Conservation (phyloP, 805 yeast genomes). For the Candida saitoana region DNA sequence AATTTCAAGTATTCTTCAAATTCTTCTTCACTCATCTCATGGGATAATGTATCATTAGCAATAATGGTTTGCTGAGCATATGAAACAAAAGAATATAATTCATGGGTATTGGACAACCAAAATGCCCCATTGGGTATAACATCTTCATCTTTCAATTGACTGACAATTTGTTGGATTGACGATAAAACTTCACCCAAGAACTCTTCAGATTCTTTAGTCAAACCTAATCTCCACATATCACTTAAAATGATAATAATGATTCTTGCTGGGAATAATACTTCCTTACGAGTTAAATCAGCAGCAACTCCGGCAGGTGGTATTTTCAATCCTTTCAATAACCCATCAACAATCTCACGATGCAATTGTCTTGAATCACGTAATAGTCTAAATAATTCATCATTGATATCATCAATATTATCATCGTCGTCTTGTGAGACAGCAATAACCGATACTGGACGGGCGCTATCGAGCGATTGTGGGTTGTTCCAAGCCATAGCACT, state of each 20-base stretch:
- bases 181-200: conserved; percentile 86
- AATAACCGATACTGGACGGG: conserved; percentile 58
- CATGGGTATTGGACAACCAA: conserved; percentile 96
- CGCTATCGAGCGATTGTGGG: conserved; percentile 33
- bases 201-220: conserved; percentile 86
- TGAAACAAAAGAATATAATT: conserved; percentile 87
- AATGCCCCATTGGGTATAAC: conserved; percentile 90
- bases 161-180: conserved; percentile 80
- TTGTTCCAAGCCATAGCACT: conserved; percentile 35
- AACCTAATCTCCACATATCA: conserved; percentile 98
- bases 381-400: conserved; percentile 68
- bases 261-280: conserved; percentile 93
- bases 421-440: conserved; percentile 53
- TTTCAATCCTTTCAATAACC: conserved; percentile 76
- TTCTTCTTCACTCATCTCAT: conserved; percentile 86
- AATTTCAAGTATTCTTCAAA: conserved; percentile 84
- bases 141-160: conserved; percentile 77
- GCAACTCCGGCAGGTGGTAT: conserved; percentile 85
- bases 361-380: conserved; percentile 67
- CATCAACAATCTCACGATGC: conserved; percentile 81
- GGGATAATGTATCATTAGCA: conserved; percentile 72
- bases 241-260: conserved; percentile 85
- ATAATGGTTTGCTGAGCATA: conserved; percentile 91
- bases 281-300: conserved; percentile 77
- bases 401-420: conserved; percentile 60